A percentile compares a stretch with the other conserved stretches of the same genome.
Evolutionary conservation across 768 basidiomycete genomes (phyloP).

Genomic region (Cystofilobasidium capitatum): DNA sequence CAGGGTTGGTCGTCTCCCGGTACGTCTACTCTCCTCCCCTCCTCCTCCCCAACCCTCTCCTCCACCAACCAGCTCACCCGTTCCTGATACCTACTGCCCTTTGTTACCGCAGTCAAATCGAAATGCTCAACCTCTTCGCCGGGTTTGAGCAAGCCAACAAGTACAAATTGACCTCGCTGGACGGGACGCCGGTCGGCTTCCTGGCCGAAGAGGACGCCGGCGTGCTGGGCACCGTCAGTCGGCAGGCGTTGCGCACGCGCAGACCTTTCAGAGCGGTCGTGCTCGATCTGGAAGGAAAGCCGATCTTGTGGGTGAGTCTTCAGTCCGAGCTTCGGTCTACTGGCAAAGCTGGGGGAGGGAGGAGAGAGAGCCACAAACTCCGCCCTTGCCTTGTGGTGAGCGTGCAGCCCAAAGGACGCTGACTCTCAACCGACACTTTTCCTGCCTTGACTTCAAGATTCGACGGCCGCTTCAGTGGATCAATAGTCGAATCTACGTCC

Average conservation of each 20-base stretch:
- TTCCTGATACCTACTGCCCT: neutral
- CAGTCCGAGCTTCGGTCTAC: too few relatives aligned
- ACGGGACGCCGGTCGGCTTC: constrained; percentile 19
- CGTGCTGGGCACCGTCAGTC: constrained; percentile 11
- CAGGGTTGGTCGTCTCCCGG: constrained; percentile 14
- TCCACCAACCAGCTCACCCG: neutral
- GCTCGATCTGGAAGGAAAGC: constrained; percentile 19
- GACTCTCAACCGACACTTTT: neutral
- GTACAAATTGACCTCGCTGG: constrained; percentile 9
- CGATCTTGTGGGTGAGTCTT: constrained; percentile 20
- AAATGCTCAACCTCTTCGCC: constrained; percentile 20
- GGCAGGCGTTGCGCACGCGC: constrained; percentile 16
- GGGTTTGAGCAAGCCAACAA: constrained; percentile 25
- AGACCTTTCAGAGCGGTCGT: constrained; percentile 21
- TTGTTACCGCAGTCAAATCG: constrained; percentile 6
- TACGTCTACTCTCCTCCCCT: neutral
- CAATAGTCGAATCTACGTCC: constrained; percentile 19
- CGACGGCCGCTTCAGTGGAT: constrained; percentile 24
- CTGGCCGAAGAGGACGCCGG: constrained; percentile 19
- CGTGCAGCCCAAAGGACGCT: neutral
- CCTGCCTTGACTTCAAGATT: neutral
- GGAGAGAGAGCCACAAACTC: neutral
- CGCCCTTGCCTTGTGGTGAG: neutral
- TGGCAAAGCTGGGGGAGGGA: too few relatives aligned
- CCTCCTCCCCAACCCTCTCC: neutral